These are phyloP conservation scores for Aspergillus piperis DNA, from an alignment of 2,329 filamentous ascomycete genomes.

Conservation along the genomic window DNA sequence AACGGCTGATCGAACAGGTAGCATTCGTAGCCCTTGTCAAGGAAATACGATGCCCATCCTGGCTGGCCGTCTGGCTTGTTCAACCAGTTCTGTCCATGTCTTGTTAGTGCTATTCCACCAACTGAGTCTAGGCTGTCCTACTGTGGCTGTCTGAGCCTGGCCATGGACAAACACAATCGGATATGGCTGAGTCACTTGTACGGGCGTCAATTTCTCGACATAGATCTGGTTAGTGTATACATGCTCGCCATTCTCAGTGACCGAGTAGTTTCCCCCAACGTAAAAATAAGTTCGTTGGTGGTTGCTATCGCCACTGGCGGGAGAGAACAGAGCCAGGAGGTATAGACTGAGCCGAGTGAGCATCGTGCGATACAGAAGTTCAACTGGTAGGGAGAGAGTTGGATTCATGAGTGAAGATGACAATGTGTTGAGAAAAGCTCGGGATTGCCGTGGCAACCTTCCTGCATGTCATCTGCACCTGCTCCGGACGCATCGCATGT, in stretches of 20 bases:
- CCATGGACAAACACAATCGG: conserved; percentile 39
- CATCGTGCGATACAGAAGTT: background rate
- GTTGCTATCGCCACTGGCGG: background rate
- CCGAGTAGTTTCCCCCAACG: conserved; percentile 31
- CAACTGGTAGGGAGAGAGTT: background rate
- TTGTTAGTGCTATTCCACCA: background rate
- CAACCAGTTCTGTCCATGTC: conserved; percentile 40
- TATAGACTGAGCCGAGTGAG: background rate
- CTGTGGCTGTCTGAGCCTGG: conserved; percentile 35
- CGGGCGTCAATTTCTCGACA: conserved; percentile 36
- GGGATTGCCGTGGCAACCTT: background rate
- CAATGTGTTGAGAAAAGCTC: background rate
- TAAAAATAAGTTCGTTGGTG: conserved; percentile 30
- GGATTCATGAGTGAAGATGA: background rate
- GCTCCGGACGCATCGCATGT: background rate
- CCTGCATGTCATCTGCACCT: background rate
- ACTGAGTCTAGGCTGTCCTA: conserved; percentile 9
- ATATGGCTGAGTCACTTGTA: conserved; percentile 21
- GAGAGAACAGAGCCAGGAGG: background rate
- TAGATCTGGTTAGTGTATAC: conserved; percentile 37
- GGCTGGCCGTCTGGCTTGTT: conserved; percentile 51
- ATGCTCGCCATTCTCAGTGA: conserved; percentile 22
- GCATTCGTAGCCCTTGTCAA: conserved; percentile 48
- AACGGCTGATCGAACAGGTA: conserved; percentile 48
- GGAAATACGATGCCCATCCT: conserved; percentile 53